Evolutionary conservation across 306 rosid genomes (phyloP).

Genomic region (Vigna angularis): DNA sequence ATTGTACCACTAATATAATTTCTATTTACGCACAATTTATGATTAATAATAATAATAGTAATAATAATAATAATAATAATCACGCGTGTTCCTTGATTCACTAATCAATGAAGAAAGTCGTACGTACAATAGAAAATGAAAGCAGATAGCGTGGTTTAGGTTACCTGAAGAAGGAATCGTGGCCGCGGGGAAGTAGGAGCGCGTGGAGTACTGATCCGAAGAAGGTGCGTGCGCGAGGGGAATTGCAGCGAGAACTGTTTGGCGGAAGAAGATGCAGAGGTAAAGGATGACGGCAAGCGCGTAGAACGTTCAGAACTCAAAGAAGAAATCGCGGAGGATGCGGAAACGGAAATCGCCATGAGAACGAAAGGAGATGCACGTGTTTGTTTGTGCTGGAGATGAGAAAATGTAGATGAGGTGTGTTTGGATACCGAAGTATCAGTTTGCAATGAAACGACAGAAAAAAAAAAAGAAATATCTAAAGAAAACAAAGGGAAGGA

Average conservation of each 20-base stretch:
- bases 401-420: background rate
- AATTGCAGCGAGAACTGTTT: conserved; percentile 55
- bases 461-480: background rate
- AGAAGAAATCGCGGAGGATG: conserved; percentile 51
- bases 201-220: conserved; percentile 47
- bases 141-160: background rate
- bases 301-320: conserved; percentile 49
- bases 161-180: conserved; percentile 68
- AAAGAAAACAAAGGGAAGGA: background rate
- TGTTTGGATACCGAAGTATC: conserved; percentile 35
- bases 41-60: too few relatives aligned
- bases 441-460: background rate
- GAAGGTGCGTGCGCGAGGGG: conserved; percentile 52
- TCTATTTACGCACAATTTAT: too few relatives aligned
- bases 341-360: conserved; percentile 78
- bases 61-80: background rate
- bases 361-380: background rate
- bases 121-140: background rate
- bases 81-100: background rate
- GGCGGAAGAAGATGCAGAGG: conserved; percentile 42
- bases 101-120: conserved; percentile 15
- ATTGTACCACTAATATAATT: background rate
- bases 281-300: conserved; percentile 38
- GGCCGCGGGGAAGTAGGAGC: conserved; percentile 41
- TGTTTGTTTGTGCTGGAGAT: background rate